A percentile compares a stretch with the other conserved stretches of the same genome.
Conservation (phyloP, 2,329 filamentous ascomycete genomes). For the Cercospora sp. region DNA sequence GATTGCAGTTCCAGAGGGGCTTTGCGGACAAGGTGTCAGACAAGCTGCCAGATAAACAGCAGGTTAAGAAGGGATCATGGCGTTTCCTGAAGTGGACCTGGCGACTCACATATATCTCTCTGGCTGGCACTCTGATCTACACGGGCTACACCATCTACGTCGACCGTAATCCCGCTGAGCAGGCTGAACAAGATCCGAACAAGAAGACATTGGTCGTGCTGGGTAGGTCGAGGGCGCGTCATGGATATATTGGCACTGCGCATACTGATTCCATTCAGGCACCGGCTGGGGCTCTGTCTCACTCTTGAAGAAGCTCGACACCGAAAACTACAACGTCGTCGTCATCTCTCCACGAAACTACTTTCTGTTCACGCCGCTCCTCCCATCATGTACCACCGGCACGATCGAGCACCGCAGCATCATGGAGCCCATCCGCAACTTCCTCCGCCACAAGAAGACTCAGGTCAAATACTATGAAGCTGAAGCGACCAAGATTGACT, state of each 20-base stretch:
- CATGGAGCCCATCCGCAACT: conserved; percentile 97
- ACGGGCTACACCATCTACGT: conserved; percentile 80
- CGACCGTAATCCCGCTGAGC: conserved; percentile 77
- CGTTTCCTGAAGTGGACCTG: conserved; percentile 76
- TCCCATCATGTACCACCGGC: conserved; percentile 96
- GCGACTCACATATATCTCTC: conserved; percentile 76
- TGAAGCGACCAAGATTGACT: conserved; percentile 92
- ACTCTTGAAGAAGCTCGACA: conserved; percentile 96
- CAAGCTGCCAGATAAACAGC: conserved; percentile 36
- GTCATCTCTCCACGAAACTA: conserved; percentile 98
- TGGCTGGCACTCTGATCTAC: conserved; percentile 68
- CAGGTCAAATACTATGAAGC: conserved; percentile 97
- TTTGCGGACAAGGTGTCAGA: conserved; percentile 38
- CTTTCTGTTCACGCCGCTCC: conserved; percentile 97
- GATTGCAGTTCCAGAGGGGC: conserved; percentile 31
- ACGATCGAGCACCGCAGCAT: conserved; percentile 98
- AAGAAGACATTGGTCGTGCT: conserved; percentile 98
- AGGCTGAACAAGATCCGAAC: conserved; percentile 73
- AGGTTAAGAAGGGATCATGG: conserved; percentile 58
- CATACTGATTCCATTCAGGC: conserved; percentile 55
- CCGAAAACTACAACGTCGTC: conserved; percentile 94
- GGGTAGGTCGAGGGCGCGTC: conserved; percentile 56
- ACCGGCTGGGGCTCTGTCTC: conserved; percentile 97
- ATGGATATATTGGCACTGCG: conserved; percentile 4
- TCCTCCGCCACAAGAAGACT: conserved; percentile 91